Evolutionary conservation across 225 moss, liverwort and hornwort genomes (phyloP), one percentile per base, ranked within the genome.

Genomic region (Pseudisothecium myosuroides): DNA sequence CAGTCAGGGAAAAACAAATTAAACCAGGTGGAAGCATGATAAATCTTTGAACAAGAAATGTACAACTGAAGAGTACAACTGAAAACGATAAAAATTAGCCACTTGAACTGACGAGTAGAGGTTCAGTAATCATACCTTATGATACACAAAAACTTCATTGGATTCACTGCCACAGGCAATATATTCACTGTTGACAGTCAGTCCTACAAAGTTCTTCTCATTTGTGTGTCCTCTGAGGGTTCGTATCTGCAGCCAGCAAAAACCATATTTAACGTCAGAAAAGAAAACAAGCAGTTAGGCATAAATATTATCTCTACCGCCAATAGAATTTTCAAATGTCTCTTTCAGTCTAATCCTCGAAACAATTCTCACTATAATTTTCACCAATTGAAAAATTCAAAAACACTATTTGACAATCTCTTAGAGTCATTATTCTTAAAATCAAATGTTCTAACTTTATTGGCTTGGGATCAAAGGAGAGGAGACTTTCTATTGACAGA

Each of bases 121-220:
- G 7, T 39, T 16, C 2, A 80, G 7, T 39, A 28, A 27, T 43
- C 84, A 32, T 87, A 98, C 98, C 97, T 98, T 98, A 65, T 96
- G 95, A 83, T 98, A 98, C 64, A 98, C 98, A 89, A 90, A 97
- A 79, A 98, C 98, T 88, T 98, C 97, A 80, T 98, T 98, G 16
- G 98, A 91, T 91, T 98, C 98, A 92, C 98, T 98, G 63, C 98
- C 98, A 52, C 98, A 98, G 29, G 98, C 97, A 52, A 98, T 96
- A 56, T 98, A 98, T 83, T 98, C 98, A 62, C 92, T 96, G 87
- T 97, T 97, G 82, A 97, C 97, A 80, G 95, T 96, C 74, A 98
- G 84, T 31, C 98, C 97, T 47, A 97, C 96, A 54, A 98, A 98
- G 80, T 98, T 98, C 92, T 96, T 98, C 88, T 98, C 97, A 65